Percentiles rank a stretch among this genome's conserved stretches.
Conservation (phyloP, 306 rosid species). For the Malus orientalis region DNA sequence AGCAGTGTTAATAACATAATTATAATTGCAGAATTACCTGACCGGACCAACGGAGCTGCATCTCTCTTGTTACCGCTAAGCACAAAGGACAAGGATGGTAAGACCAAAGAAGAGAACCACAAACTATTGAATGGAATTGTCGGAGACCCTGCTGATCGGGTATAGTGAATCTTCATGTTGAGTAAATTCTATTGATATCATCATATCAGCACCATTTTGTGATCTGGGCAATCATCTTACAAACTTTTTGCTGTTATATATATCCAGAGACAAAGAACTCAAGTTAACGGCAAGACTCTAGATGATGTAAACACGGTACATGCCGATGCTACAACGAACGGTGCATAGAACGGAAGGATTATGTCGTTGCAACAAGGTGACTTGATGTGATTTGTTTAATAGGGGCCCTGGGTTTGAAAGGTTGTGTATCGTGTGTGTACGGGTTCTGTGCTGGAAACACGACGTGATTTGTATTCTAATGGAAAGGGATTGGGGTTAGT, state of each 20-base stretch:
- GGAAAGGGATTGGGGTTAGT: slow-evolving; percentile 33
- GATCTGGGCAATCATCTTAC: slow-evolving; percentile 1
- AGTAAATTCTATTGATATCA: not conserved
- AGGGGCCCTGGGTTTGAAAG: slow-evolving; percentile 12
- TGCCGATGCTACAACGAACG: slow-evolving; percentile 59
- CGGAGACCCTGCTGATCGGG: slow-evolving; percentile 84
- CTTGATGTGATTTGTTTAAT: slow-evolving; percentile 26
- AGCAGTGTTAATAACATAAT: slow-evolving; percentile 21
- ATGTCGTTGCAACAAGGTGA: slow-evolving; percentile 25
- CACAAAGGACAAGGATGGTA: slow-evolving; percentile 61
- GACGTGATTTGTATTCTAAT: slow-evolving; percentile 29
- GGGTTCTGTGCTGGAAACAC: slow-evolving; percentile 17
- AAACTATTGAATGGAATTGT: slow-evolving; percentile 84
- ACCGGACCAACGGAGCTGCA: slow-evolving; percentile 58
- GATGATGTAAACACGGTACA: slow-evolving; percentile 72
- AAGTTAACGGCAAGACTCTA: slow-evolving; percentile 73
- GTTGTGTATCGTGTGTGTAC: slow-evolving; percentile 7
- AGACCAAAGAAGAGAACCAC: slow-evolving; percentile 82
- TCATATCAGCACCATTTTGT: not conserved
- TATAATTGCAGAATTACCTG: slow-evolving; percentile 66
- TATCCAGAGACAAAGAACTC: slow-evolving; percentile 88
- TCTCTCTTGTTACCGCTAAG: slow-evolving; percentile 61
- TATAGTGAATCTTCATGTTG: slow-evolving; percentile 19
- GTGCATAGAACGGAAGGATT: slow-evolving; percentile 31
- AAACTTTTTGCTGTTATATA: slow-evolving; percentile 6